phyloP scores from a whole-genome alignment of 257 asterid genomes.

The Petunia secreta region DNA sequence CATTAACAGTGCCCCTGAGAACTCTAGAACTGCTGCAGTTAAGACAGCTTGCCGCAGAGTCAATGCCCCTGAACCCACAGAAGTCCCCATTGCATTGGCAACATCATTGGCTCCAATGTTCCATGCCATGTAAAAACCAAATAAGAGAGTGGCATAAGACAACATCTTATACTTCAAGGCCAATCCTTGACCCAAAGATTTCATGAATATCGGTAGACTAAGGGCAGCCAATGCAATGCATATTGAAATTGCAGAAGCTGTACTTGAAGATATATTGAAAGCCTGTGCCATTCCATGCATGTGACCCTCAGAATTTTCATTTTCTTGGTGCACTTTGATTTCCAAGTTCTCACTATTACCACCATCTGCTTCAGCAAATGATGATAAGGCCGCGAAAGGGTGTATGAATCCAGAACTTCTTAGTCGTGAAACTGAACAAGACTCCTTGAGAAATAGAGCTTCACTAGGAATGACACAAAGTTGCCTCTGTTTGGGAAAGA shows the following conservation, averaged over 20 bases:
- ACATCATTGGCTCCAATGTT: conserved; percentile 97
- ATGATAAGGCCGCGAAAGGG: conserved; percentile 67
- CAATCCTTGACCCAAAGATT: conserved; percentile 64
- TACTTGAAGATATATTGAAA: conserved; percentile 62
- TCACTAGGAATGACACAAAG: conserved; percentile 30
- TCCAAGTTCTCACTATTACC: conserved; percentile 34
- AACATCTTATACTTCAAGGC: conserved; percentile 55
- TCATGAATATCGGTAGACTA: conserved; percentile 68
- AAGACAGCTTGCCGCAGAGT: conserved; percentile 82
- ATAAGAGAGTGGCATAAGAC: conserved; percentile 71
- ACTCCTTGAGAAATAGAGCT: conserved; percentile 38
- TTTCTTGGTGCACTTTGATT: conserved; percentile 35
- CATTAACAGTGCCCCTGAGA: conserved; percentile 88
- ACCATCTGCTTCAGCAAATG: conserved; percentile 63
- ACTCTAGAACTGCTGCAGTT: conserved; percentile 81
- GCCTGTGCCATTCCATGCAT: conserved; percentile 86
- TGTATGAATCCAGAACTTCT: conserved; percentile 32
- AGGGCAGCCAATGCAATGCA: conserved; percentile 80
- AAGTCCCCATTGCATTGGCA: conserved; percentile 98
- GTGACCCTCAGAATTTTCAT: conserved; percentile 22
- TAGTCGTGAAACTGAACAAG: conserved; percentile 40
- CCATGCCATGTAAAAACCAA: conserved; percentile 99
- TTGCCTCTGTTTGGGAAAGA: conserved; percentile 39
- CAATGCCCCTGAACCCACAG: conserved; percentile 95
- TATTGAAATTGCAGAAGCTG: conserved; percentile 75